A percentile compares a stretch with the other conserved stretches of the same genome.
phyloP scores from a whole-genome alignment of 108 stramenopile genomes.

The Pseudonitzschia delicatissima region DNA sequence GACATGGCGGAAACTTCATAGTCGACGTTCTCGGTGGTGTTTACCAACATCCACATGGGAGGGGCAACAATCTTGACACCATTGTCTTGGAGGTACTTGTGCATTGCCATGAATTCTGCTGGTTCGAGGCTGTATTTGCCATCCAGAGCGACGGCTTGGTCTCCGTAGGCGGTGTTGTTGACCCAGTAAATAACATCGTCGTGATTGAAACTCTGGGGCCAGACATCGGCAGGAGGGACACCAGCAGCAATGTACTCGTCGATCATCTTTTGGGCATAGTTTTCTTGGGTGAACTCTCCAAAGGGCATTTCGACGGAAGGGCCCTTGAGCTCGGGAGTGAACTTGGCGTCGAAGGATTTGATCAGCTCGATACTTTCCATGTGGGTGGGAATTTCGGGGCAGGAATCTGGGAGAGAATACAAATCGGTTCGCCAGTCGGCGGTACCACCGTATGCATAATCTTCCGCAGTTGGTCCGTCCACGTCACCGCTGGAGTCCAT shows the following conservation, averaged over 20 bases:
- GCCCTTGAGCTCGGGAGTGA: conserved; percentile 69
- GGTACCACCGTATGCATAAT: conserved; percentile 57
- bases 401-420: conserved; percentile 34
- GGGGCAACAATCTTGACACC: conserved; percentile 66
- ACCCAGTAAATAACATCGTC: conserved; percentile 56
- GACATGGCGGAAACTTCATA: not conserved
- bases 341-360: conserved; percentile 37
- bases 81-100: conserved; percentile 21
- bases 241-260: conserved; percentile 64
- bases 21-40: conserved; percentile 1
- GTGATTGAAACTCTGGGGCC: conserved; percentile 56
- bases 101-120: conserved; percentile 19
- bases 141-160: conserved; percentile 57
- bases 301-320: conserved; percentile 65
- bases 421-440: conserved; percentile 62
- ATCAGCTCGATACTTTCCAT: conserved; percentile 61
- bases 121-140: conserved; percentile 23
- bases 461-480: conserved; percentile 44
- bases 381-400: conserved; percentile 61
- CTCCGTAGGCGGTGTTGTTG: conserved; percentile 51
- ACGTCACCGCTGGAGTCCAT: conserved; percentile 53
- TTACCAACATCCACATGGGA: conserved; percentile 48
- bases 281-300: conserved; percentile 60
- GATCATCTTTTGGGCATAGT: conserved; percentile 63
- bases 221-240: conserved; percentile 46